phyloP scores from a whole-genome alignment of 2,329 filamentous ascomycete genomes.

The Penicillium sp. region DNA sequence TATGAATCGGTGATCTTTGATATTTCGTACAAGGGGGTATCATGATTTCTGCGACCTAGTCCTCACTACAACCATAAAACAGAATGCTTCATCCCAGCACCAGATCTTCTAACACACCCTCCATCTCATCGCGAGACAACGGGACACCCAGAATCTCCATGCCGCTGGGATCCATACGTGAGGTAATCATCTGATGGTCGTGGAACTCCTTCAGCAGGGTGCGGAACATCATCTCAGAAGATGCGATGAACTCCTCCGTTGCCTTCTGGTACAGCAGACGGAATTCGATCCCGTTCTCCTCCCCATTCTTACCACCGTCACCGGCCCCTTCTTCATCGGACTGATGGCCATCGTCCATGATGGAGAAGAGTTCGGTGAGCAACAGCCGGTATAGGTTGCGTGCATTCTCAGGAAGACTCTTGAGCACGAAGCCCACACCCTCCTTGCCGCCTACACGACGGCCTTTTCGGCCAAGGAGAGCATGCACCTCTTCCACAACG shows the following conservation, averaged over 20 bases:
- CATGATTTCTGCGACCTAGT: slow-evolving; percentile 27
- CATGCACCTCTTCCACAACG: slow-evolving; percentile 85
- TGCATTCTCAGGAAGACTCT: slow-evolving; percentile 87
- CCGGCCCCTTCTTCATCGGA: slow-evolving; percentile 51
- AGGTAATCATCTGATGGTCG: slow-evolving; percentile 96
- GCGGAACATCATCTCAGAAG: slow-evolving; percentile 91
- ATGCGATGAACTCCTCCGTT: slow-evolving; percentile 94
- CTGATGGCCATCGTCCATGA: slow-evolving; percentile 54
- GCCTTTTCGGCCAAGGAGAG: slow-evolving; percentile 76
- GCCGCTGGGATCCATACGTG: slow-evolving; percentile 77
- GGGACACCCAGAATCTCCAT: slow-evolving; percentile 84
- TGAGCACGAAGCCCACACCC: slow-evolving; percentile 86
- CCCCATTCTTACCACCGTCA: slow-evolving; percentile 25
- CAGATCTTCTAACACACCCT: slow-evolving; percentile 79
- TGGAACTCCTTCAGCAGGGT: slow-evolving; percentile 96
- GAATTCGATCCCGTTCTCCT: slow-evolving; percentile 75
- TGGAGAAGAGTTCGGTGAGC: slow-evolving; percentile 76
- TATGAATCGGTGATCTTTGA: slow-evolving; percentile 11
- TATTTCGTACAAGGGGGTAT: slow-evolving; percentile 32
- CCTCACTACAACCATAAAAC: slow-evolving; percentile 3
- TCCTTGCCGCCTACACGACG: slow-evolving; percentile 82
- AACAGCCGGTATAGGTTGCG: slow-evolving; percentile 81
- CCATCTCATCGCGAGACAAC: slow-evolving; percentile 82
- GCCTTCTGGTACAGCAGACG: slow-evolving; percentile 91
- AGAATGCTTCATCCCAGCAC: slow-evolving; percentile 33